Conservation (phyloP, 257 asterid species). For the Solanum clarkiae region DNA sequence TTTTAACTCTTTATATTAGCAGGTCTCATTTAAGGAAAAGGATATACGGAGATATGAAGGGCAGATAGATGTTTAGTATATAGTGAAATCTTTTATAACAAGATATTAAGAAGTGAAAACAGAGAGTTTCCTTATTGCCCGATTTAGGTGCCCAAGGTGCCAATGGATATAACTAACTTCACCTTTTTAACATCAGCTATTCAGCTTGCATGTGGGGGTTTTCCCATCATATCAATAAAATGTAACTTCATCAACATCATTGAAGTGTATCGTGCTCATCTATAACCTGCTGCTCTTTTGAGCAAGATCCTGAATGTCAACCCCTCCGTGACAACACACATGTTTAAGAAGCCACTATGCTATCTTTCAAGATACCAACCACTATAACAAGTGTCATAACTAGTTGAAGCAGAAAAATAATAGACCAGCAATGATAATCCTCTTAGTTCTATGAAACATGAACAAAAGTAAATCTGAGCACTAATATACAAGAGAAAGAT, state of each 20-base stretch:
- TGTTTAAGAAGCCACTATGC: neutral
- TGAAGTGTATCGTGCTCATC: neutral
- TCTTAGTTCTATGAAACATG: neutral
- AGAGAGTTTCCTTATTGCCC: neutral
- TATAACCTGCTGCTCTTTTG: neutral
- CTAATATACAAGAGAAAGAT: neutral
- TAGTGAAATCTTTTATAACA: neutral
- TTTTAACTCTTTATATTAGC: neutral
- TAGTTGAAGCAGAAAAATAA: neutral
- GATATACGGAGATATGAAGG: neutral
- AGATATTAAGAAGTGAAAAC: neutral
- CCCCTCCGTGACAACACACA: neutral
- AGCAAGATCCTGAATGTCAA: neutral
- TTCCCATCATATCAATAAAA: neutral
- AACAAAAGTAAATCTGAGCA: neutral
- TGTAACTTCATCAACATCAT: neutral
- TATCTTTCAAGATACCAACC: neutral
- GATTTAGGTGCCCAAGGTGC: neutral
- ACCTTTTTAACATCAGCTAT: neutral
- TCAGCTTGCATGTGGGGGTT: neutral
- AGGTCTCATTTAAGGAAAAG: neutral
- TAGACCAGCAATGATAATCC: neutral
- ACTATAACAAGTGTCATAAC: neutral
- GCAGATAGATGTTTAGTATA: neutral
- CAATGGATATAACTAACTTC: neutral